phyloP scores from a whole-genome alignment of 169 alveolate species.

The Hepatocystis sp. region DNA sequence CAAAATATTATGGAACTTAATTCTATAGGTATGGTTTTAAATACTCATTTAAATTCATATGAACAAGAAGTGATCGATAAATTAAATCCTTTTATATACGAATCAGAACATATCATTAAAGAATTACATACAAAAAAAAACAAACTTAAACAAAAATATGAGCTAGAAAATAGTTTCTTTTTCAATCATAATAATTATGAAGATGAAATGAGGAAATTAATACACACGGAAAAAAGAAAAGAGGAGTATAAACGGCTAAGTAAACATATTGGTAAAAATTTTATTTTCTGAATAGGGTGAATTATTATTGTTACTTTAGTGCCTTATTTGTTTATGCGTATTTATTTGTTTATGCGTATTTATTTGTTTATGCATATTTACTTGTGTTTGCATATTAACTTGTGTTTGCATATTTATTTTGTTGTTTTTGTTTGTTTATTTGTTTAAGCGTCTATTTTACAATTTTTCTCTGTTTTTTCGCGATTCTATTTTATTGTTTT shows the following conservation, averaged over 20 bases:
- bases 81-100: conserved; percentile 47
- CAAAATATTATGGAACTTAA: conserved; percentile 64
- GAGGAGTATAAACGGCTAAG: conserved; percentile 29
- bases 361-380: too few relatives aligned
- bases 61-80: conserved; percentile 39
- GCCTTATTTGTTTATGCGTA: background rate
- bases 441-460: too few relatives aligned
- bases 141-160: background rate
- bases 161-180: conserved; percentile 54
- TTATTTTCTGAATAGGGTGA: too few relatives aligned
- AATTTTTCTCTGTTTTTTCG: too few relatives aligned
- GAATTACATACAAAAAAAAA: conserved; percentile 21
- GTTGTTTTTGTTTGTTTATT: too few relatives aligned
- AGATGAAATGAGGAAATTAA: conserved; percentile 29
- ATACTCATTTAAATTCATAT: conserved; percentile 1
- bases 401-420: too few relatives aligned
- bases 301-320: background rate
- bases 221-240: conserved; percentile 2
- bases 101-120: conserved; percentile 42
- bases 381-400: too few relatives aligned
- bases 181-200: conserved; percentile 31
- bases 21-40: conserved; percentile 28
- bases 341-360: too few relatives aligned
- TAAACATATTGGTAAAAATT: background rate
- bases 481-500: too few relatives aligned